A percentile compares a stretch with the other conserved stretches of the same genome.
These are phyloP conservation scores for Pseudoperonospora humuli DNA, from an alignment of 352 stramenopile species.

Conservation along the genomic window DNA sequence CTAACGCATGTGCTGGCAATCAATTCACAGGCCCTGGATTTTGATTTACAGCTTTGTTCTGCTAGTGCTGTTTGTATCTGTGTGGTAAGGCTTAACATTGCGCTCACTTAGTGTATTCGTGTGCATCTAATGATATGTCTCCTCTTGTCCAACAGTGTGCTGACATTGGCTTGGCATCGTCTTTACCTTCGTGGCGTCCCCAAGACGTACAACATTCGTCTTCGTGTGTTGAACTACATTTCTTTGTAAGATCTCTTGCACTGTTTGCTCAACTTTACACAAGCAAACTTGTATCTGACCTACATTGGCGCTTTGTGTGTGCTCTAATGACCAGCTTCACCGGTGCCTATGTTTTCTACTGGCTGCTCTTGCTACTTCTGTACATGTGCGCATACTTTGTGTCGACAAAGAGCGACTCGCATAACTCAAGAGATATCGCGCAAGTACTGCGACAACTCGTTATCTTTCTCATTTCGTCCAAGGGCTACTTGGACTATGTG, in stretches of 20 bases:
- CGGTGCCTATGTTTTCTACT: constrained; percentile 85
- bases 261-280: not conserved
- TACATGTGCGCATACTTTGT: constrained; percentile 90
- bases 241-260: constrained; percentile 51
- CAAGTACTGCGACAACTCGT: constrained; percentile 79
- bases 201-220: constrained; percentile 86
- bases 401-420: constrained; percentile 55
- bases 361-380: constrained; percentile 73
- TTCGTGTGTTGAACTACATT: constrained; percentile 85
- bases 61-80: constrained; percentile 74
- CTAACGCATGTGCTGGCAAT: not conserved
- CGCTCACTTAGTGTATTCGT: not conserved
- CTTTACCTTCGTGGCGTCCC: constrained; percentile 77
- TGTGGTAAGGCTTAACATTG: constrained; percentile 37
- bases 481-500: constrained; percentile 83
- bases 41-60: constrained; percentile 84
- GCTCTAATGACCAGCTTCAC: constrained; percentile 47
- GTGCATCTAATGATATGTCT: not conserved
- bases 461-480: constrained; percentile 75
- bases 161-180: constrained; percentile 78
- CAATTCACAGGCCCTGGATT: constrained; percentile 61
- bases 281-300: constrained; percentile 1
- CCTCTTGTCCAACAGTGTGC: constrained; percentile 30
- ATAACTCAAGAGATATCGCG: constrained; percentile 45
- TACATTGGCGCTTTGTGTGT: not conserved